Percentiles rank a stretch among this genome's conserved stretches.
Conservation (phyloP, 495 filamentous ascomycete genomes). For the Aspergillus asperescens region DNA sequence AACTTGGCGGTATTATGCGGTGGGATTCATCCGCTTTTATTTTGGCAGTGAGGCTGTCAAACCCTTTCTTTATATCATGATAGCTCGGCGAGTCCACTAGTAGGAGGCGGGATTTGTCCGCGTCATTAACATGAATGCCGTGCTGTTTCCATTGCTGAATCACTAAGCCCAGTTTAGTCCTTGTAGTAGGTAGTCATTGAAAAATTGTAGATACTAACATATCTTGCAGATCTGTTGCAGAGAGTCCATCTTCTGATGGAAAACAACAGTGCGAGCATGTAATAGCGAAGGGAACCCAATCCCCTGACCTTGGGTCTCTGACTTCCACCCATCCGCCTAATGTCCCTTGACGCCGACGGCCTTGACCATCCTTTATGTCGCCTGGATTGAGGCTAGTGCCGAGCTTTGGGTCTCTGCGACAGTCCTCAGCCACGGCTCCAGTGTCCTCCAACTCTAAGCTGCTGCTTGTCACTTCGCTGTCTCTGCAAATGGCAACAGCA, state of each 20-base stretch:
- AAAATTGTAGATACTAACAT: background rate
- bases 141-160: background rate
- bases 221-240: background rate
- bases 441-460: background rate
- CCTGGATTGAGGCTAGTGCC: background rate
- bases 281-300: slow-evolving; percentile 1
- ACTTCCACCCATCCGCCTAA: slow-evolving; percentile 5
- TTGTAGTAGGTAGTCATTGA: background rate
- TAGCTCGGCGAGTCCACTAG: background rate
- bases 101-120: background rate
- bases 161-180: background rate
- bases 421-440: background rate
- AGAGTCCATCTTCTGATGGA: background rate
- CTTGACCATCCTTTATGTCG: too few species aligned
- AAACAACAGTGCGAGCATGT: slow-evolving; percentile 5
- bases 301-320: background rate
- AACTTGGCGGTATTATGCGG: background rate
- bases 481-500: background rate
- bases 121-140: background rate
- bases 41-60: background rate
- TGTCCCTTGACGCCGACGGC: too few species aligned
- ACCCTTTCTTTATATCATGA: background rate
- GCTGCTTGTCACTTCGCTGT: background rate
- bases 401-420: background rate
- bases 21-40: background rate